Conservation (phyloP, 139 green algal genomes). For the Chlamydomonas sphaeroides region DNA sequence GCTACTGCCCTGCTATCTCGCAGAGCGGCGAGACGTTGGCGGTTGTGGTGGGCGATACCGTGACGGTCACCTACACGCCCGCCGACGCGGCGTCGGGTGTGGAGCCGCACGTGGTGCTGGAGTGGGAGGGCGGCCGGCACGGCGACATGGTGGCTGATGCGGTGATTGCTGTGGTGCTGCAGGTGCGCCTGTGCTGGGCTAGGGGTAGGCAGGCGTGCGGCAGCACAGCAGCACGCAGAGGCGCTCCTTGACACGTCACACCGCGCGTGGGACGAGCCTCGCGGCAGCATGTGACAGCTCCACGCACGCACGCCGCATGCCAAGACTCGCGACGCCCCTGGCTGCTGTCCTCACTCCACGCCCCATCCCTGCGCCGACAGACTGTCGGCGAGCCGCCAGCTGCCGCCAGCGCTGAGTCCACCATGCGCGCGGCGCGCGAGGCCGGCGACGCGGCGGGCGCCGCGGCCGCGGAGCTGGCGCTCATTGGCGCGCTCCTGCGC, state of each 20-base stretch:
- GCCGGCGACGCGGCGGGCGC: slow-evolving; percentile 57
- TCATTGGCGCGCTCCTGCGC: slow-evolving; percentile 73
- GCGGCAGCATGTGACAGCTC: no score
- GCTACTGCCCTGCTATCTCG: no score
- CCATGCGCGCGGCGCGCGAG: slow-evolving; percentile 32
- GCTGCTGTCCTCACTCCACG: background rate
- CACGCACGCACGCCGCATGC: no score
- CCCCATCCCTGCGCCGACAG: slow-evolving; percentile 31
- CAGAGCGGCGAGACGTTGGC: slow-evolving; percentile 20
- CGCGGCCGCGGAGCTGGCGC: slow-evolving; percentile 63
- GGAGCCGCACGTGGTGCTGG: slow-evolving; percentile 73
- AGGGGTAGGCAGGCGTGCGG: background rate
- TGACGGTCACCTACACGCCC: slow-evolving; percentile 25
- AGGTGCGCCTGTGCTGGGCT: slow-evolving; percentile 61
- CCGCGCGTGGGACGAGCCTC: no score
- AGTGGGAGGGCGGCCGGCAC: slow-evolving; percentile 89
- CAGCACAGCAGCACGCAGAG: no score
- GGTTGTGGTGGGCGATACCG: slow-evolving; percentile 20
- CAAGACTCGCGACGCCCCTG: no score
- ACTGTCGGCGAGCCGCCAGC: slow-evolving; percentile 61
- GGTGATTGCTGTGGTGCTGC: slow-evolving; percentile 89
- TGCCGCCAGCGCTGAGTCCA: slow-evolving; percentile 59
- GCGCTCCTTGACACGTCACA: no score
- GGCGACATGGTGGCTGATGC: slow-evolving; percentile 94
- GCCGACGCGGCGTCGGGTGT: slow-evolving; percentile 5